Evolutionary conservation across 257 asterid genomes (phyloP).

Genomic region (Capsicum rhomboideum): DNA sequence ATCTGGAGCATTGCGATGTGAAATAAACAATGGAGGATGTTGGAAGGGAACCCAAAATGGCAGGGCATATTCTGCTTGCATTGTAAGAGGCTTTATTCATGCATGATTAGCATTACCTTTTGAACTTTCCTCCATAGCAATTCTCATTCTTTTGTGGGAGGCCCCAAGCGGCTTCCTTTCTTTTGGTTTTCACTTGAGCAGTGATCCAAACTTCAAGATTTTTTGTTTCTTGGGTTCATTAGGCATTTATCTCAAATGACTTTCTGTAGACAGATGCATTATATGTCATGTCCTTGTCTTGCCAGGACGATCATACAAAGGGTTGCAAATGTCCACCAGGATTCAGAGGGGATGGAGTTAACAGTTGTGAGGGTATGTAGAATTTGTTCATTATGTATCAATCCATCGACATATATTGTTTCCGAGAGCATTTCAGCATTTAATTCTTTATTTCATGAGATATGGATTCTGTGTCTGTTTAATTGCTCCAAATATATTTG

Average conservation of each 20-base stretch:
- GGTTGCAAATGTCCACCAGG: slow-evolving; percentile 96
- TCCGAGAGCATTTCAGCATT: background rate
- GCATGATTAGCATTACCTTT: background rate
- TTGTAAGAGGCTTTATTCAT: slow-evolving; percentile 42
- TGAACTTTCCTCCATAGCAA: background rate
- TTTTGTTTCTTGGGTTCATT: background rate
- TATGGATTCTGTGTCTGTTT: background rate
- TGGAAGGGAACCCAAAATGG: slow-evolving; percentile 73
- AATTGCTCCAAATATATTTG: background rate
- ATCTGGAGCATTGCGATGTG: slow-evolving; percentile 85
- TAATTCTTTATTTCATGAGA: background rate
- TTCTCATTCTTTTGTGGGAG: background rate
- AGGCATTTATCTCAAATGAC: background rate
- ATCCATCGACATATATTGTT: background rate
- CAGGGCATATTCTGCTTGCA: slow-evolving; percentile 79
- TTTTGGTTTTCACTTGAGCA: background rate
- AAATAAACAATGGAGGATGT: slow-evolving; percentile 82
- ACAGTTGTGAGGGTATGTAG: slow-evolving; percentile 70
- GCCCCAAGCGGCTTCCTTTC: background rate
- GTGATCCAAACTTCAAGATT: background rate
- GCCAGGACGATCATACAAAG: slow-evolving; percentile 69
- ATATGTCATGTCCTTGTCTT: background rate
- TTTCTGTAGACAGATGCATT: background rate
- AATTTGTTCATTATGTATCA: background rate
- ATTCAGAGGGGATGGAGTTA: slow-evolving; percentile 87